Evolutionary conservation across 2,329 filamentous ascomycete genomes (phyloP).

Genomic region (Monosporascus sp.): DNA sequence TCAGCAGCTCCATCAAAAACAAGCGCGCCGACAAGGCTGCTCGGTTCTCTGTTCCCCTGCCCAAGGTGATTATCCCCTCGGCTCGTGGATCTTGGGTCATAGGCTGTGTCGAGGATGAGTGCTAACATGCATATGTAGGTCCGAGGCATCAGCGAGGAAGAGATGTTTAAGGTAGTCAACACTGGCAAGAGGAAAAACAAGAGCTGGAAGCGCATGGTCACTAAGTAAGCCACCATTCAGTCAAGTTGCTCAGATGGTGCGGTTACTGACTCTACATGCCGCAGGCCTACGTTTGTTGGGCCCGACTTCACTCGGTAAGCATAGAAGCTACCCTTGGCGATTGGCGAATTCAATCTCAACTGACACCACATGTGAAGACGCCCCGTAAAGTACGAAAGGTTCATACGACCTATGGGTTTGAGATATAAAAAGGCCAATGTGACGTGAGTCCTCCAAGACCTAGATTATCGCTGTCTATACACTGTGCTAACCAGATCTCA

Average conservation of each 20-base stretch:
- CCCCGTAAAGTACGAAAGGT: conserved; percentile 68
- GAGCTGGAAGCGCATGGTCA: conserved; percentile 67
- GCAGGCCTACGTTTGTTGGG: conserved; percentile 85
- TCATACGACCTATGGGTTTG: conserved; percentile 72
- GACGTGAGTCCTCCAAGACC: conserved; percentile 27
- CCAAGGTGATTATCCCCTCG: conserved; percentile 47
- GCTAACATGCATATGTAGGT: conserved; percentile 38
- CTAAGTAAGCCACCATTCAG: conserved; percentile 38
- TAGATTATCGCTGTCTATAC: conserved; percentile 35
- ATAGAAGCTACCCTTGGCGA: neutral
- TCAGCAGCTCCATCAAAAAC: conserved; percentile 88
- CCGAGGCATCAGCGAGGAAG: conserved; percentile 87
- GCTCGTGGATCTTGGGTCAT: too few species aligned
- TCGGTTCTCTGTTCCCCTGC: conserved; percentile 85
- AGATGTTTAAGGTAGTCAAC: conserved; percentile 96
- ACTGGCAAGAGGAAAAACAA: conserved; percentile 94
- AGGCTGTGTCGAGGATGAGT: too few species aligned
- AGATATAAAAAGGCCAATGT: conserved; percentile 75
- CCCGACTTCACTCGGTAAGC: conserved; percentile 71
- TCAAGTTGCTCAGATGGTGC: conserved; percentile 40
- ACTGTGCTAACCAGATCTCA: conserved; percentile 40
- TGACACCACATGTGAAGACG: conserved; percentile 30
- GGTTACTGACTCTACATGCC: conserved; percentile 41
- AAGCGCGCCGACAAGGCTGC: conserved; percentile 92
- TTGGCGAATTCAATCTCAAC: neutral